Percentiles rank a stretch among this genome's conserved stretches.
These are phyloP conservation scores for Metarhizium robertsii DNA, from an alignment of 2,329 filamentous ascomycete genomes.

Conservation along the genomic window DNA sequence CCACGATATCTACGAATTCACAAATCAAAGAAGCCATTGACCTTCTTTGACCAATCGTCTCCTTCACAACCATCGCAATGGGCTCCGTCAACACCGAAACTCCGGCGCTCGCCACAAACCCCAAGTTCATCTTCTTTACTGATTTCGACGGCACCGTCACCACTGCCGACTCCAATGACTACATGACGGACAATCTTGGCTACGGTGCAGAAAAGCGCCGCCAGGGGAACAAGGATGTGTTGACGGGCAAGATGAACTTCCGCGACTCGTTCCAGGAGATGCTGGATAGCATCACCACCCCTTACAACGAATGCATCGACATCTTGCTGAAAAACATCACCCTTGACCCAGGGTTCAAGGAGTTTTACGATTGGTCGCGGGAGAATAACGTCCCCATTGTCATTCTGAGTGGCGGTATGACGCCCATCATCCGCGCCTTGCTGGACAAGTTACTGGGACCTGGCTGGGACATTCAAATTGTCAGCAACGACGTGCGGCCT, in stretches of 20 bases:
- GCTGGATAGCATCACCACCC: constrained; percentile 76
- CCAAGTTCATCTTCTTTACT: constrained; percentile 95
- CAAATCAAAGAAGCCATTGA: neutral
- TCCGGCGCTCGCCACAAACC: constrained; percentile 56
- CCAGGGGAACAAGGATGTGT: constrained; percentile 66
- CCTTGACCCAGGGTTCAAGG: constrained; percentile 78
- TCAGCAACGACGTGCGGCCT: constrained; percentile 71
- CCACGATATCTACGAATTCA: neutral
- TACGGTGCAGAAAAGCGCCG: constrained; percentile 65
- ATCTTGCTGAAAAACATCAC: constrained; percentile 74
- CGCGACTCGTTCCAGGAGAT: constrained; percentile 83
- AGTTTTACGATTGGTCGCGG: constrained; percentile 78
- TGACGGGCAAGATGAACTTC: constrained; percentile 63
- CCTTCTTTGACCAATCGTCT: neutral
- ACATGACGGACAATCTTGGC: constrained; percentile 83
- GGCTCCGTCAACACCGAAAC: constrained; percentile 33
- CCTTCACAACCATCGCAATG: constrained; percentile 23
- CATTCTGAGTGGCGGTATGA: constrained; percentile 87
- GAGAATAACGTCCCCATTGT: constrained; percentile 84
- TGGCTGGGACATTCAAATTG: constrained; percentile 75
- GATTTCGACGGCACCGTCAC: constrained; percentile 98
- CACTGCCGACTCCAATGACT: constrained; percentile 55
- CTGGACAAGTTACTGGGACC: constrained; percentile 71
- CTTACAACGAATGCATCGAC: constrained; percentile 74
- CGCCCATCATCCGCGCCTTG: constrained; percentile 78